Conservation (phyloP, 2,329 filamentous ascomycete species). For the Aplosporella prunicola region DNA sequence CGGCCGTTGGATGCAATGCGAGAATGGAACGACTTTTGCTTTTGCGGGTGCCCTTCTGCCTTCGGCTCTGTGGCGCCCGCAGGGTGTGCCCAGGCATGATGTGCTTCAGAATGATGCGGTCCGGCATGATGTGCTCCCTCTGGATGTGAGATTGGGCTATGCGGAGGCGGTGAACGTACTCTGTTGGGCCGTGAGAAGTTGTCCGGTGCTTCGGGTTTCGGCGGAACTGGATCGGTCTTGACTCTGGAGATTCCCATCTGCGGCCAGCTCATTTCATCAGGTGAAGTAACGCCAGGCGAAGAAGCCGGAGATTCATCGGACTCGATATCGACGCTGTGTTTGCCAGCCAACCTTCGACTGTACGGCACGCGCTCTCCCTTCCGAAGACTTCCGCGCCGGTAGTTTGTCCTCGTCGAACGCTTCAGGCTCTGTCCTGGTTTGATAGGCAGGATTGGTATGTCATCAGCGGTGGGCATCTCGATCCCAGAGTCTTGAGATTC, state of each 20-base stretch:
- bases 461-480: conserved; percentile 44
- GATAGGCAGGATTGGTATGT: conserved; percentile 77
- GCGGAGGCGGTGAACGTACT: conserved; percentile 20
- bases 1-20: conserved; percentile 47
- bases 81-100: conserved; percentile 17
- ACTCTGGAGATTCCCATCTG: conserved; percentile 51
- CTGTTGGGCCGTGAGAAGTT: conserved; percentile 53
- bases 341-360: conserved; percentile 59
- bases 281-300: conserved; percentile 2
- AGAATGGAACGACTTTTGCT: conserved; percentile 45
- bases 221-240: conserved; percentile 57
- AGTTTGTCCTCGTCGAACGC: conserved; percentile 84
- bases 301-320: conserved; percentile 36
- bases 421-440: conserved; percentile 68
- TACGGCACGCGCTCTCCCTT: conserved; percentile 67
- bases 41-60: conserved; percentile 26
- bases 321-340: conserved; percentile 43
- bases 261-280: conserved; percentile 11
- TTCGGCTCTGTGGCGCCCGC: conserved; percentile 18
- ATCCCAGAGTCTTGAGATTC: conserved; percentile 30
- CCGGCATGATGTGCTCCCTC: too few species aligned
- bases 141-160: too few species aligned
- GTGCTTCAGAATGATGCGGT: conserved; percentile 10
- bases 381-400: conserved; percentile 77
- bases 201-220: conserved; percentile 23